Evolutionary conservation across 257 asterid genomes (phyloP).

Genomic region (Gynochthodes officinalis): DNA sequence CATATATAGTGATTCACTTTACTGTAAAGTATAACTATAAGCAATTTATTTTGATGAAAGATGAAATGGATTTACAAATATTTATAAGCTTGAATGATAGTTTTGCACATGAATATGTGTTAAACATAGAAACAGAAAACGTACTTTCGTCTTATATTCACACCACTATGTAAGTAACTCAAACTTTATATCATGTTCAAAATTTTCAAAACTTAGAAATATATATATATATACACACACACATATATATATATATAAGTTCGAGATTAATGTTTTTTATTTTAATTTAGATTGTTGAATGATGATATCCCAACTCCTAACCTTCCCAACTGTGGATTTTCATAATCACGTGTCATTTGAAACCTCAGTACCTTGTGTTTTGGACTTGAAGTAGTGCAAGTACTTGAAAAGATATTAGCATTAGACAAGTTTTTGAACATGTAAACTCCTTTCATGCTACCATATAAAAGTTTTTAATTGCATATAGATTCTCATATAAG

Average conservation of each 20-base stretch:
- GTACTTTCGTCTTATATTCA: background rate
- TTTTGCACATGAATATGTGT: slow-evolving; percentile 8
- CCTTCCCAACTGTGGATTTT: background rate
- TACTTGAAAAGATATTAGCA: background rate
- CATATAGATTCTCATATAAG: slow-evolving; percentile 9
- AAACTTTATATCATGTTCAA: background rate
- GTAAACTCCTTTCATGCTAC: slow-evolving; percentile 5
- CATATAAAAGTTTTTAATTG: slow-evolving; percentile 14
- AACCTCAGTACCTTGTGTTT: background rate
- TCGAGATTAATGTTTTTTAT: too few relatives aligned
- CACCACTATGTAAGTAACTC: background rate
- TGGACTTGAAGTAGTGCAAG: background rate
- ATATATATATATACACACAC: too few relatives aligned
- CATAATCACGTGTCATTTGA: background rate
- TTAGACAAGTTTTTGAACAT: slow-evolving; percentile 11
- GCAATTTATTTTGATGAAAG: slow-evolving; percentile 1
- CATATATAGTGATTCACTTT: slow-evolving; percentile 9
- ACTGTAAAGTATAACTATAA: background rate
- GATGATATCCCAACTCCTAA: background rate
- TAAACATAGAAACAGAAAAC: background rate
- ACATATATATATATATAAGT: too few relatives aligned
- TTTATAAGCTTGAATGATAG: slow-evolving; percentile 6
- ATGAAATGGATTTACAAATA: background rate
- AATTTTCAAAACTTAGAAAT: background rate
- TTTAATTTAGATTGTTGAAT: background rate